Conservation (phyloP, 2,329 filamentous ascomycete genomes). For the Cryphonectria nitschkei region DNA sequence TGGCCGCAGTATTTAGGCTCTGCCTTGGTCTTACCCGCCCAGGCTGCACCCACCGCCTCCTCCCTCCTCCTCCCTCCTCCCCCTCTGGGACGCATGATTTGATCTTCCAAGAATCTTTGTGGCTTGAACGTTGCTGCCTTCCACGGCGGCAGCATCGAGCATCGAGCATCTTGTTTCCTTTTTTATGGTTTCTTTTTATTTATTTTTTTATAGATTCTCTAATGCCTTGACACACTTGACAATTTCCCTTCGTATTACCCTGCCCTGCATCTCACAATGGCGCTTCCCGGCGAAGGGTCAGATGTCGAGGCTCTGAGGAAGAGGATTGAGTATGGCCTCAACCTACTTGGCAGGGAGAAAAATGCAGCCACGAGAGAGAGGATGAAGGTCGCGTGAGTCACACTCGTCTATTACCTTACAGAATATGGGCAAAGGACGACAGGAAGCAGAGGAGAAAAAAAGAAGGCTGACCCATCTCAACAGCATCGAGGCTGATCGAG, state of each 20-base stretch:
- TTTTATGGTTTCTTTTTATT: neutral
- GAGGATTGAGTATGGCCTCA: constrained; percentile 11
- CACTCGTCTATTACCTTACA: neutral
- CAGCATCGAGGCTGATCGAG: constrained; percentile 13
- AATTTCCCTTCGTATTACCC: too few species aligned
- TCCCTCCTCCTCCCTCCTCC: neutral
- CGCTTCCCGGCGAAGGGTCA: neutral
- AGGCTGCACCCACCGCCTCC: neutral
- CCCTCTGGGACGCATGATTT: neutral
- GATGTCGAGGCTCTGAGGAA: constrained; percentile 12
- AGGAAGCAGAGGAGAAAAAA: neutral
- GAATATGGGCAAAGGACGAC: neutral
- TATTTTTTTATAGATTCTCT: neutral
- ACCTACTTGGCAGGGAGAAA: neutral
- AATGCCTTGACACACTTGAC: constrained; percentile 1
- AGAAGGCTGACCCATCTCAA: neutral
- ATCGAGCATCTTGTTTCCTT: neutral
- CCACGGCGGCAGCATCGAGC: constrained; percentile 1
- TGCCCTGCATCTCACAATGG: neutral
- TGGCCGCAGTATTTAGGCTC: neutral
- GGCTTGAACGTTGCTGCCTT: neutral
- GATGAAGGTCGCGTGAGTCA: constrained; percentile 11
- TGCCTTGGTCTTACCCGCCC: neutral
- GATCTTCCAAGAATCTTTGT: neutral
- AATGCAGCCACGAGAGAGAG: constrained; percentile 7